phyloP scores from a whole-genome alignment of 2,329 filamentous ascomycete genomes.

The Aspergillus sp. region DNA sequence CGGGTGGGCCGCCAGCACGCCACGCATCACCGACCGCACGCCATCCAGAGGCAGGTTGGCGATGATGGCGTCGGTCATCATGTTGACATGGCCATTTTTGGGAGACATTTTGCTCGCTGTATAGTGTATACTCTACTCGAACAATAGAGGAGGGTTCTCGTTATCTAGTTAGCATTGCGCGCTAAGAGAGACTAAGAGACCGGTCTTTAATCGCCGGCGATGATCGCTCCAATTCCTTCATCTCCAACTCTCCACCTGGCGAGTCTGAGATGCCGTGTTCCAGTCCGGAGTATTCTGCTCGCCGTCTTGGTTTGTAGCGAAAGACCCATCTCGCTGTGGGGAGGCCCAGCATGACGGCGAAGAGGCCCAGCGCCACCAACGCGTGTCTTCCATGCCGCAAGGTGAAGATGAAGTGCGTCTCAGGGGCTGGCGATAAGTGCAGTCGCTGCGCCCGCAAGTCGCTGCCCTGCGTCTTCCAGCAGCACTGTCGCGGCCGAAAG shows the following conservation, averaged over 20 bases:
- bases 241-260: too few relatives aligned
- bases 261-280: too few relatives aligned
- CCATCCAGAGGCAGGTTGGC: slow-evolving; percentile 44
- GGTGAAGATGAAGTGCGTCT: slow-evolving; percentile 2
- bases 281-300: too few relatives aligned
- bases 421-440: background rate
- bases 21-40: slow-evolving; percentile 39
- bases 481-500: background rate
- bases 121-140: background rate
- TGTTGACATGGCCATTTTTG: slow-evolving; percentile 44
- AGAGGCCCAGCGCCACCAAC: background rate
- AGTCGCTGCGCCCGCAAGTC: background rate
- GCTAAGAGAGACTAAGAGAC: background rate
- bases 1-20: background rate
- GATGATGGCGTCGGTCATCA: slow-evolving; percentile 50
- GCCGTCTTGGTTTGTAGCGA: too few relatives aligned
- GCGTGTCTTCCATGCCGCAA: background rate
- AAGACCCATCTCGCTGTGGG: too few relatives aligned
- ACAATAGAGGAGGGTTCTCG: too few relatives aligned
- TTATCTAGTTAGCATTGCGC: background rate
- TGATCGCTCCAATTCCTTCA: too few relatives aligned
- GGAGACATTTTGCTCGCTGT: background rate
- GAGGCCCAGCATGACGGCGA: too few relatives aligned
- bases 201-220: too few relatives aligned
- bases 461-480: background rate